These are phyloP conservation scores for Zea mays DNA, from an alignment of 176 grass and related monocot genomes.

Conservation along the genomic window DNA sequence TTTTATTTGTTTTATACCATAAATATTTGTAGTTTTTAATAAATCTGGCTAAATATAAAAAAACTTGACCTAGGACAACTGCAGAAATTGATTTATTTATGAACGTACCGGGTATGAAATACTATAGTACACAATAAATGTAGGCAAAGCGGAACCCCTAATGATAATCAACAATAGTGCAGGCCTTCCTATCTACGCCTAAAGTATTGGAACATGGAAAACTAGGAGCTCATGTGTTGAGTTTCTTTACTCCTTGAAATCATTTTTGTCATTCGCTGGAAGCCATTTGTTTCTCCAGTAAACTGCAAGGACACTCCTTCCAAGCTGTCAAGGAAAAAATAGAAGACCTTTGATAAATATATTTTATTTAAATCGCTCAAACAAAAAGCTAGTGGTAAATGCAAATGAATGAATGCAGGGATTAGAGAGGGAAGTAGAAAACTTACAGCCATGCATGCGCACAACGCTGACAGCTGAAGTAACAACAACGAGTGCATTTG, in stretches of 20 bases:
- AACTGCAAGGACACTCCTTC: slow-evolving; percentile 86
- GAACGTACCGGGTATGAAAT: slow-evolving; percentile 1
- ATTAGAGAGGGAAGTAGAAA: slow-evolving; percentile 19
- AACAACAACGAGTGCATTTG: slow-evolving; percentile 91
- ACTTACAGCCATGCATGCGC: slow-evolving; percentile 86
- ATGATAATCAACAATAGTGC: slow-evolving; percentile 13
- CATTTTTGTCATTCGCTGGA: slow-evolving; percentile 84
- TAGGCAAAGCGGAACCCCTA: slow-evolving; percentile 9
- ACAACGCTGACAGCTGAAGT: slow-evolving; percentile 98
- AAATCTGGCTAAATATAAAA: background rate
- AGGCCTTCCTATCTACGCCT: slow-evolving; percentile 2
- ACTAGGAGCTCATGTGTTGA: slow-evolving; percentile 6
- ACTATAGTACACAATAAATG: background rate
- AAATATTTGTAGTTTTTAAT: background rate
- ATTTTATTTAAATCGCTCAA: background rate
- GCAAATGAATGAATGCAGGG: slow-evolving; percentile 1
- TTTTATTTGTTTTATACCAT: background rate
- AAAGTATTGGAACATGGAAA: slow-evolving; percentile 22
- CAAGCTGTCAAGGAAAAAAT: slow-evolving; percentile 53
- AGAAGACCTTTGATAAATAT: slow-evolving; percentile 23
- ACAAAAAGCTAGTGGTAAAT: background rate
- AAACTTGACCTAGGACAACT: background rate
- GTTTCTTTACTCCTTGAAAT: slow-evolving; percentile 78
- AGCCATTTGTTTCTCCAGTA: slow-evolving; percentile 87
- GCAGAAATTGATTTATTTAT: no score